phyloP scores from a whole-genome alignment of 768 basidiomycete genomes.

The Chalciporus pseudorubinellus region DNA sequence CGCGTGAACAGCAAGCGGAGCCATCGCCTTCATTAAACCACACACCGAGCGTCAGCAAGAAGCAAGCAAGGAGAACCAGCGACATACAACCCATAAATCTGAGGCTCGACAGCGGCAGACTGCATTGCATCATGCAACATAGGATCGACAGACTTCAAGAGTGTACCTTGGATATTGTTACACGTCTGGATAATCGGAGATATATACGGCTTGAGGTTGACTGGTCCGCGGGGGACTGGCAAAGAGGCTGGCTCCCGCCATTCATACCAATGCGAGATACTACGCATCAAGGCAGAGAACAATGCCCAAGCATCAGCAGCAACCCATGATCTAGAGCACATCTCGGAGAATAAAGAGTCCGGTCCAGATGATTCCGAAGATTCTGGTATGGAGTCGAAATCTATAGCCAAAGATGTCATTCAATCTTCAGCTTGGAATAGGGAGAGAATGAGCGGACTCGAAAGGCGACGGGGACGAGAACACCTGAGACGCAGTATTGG shows the following conservation, averaged over 20 bases:
- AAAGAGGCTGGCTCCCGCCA: constrained; percentile 49
- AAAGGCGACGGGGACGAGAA: constrained; percentile 8
- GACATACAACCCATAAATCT: constrained; percentile 92
- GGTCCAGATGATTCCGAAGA: constrained; percentile 25
- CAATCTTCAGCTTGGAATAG: constrained; percentile 26
- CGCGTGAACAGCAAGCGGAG: constrained; percentile 89
- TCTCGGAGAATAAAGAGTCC: constrained; percentile 46
- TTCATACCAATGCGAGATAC: constrained; percentile 76
- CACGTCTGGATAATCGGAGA: constrained; percentile 86
- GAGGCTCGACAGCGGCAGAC: constrained; percentile 84
- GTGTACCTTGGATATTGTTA: constrained; percentile 69
- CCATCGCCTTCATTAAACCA: constrained; percentile 67
- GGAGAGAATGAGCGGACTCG: constrained; percentile 14
- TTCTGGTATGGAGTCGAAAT: constrained; percentile 70
- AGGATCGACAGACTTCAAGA: constrained; percentile 79
- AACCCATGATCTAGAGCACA: constrained; percentile 67
- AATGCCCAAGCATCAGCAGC: constrained; percentile 88
- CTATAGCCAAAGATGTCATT: constrained; percentile 38
- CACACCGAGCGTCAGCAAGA: constrained; percentile 11
- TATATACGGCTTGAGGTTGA: constrained; percentile 61
- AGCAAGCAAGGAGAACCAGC: constrained; percentile 5
- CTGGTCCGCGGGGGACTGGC: constrained; percentile 35
- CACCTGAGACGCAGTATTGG: neutral
- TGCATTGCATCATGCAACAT: constrained; percentile 73
- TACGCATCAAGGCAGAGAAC: constrained; percentile 77